A percentile compares a stretch with the other conserved stretches of the same genome.
These are phyloP conservation scores for Paraphoma sp. DNA, from an alignment of 2,329 filamentous ascomycete genomes.

Conservation along the genomic window DNA sequence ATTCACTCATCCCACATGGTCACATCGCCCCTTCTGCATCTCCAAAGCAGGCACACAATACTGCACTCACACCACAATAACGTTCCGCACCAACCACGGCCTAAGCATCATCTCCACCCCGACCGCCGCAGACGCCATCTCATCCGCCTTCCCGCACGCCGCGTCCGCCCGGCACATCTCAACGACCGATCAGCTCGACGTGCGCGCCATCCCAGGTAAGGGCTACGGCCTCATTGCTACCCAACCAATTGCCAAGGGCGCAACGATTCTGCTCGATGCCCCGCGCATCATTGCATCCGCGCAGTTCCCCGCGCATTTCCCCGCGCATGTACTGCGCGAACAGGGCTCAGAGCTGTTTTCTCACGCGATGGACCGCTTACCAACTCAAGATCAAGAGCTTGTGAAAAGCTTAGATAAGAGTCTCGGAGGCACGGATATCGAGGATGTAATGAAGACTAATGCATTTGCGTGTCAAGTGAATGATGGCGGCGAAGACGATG, in stretches of 20 bases:
- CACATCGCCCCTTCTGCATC: constrained; percentile 20
- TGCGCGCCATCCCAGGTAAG: constrained; percentile 26
- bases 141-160: constrained; percentile 12
- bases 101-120: constrained; percentile 30
- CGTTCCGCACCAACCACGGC: constrained; percentile 18
- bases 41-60: constrained; percentile 16
- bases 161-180: background rate
- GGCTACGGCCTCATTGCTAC: constrained; percentile 30
- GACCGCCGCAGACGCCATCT: constrained; percentile 19
- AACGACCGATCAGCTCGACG: constrained; percentile 10
- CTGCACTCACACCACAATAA: constrained; percentile 22
- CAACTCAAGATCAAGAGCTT: constrained; percentile 4
- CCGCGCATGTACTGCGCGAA: constrained; percentile 9
- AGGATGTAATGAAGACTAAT: constrained; percentile 32
- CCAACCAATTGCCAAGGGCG: constrained; percentile 16
- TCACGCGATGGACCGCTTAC: constrained; percentile 14
- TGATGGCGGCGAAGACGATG: constrained; percentile 25
- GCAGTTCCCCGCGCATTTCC: constrained; percentile 21
- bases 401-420: constrained; percentile 24
- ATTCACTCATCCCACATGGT: constrained; percentile 16
- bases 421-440: constrained; percentile 17
- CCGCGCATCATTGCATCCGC: constrained; percentile 28
- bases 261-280: constrained; percentile 27
- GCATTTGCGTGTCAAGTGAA: constrained; percentile 29
- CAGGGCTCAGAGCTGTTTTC: constrained; percentile 22